These are phyloP conservation scores for Epithemia pelagica DNA, from an alignment of 108 stramenopile genomes.

Conservation along the genomic window DNA sequence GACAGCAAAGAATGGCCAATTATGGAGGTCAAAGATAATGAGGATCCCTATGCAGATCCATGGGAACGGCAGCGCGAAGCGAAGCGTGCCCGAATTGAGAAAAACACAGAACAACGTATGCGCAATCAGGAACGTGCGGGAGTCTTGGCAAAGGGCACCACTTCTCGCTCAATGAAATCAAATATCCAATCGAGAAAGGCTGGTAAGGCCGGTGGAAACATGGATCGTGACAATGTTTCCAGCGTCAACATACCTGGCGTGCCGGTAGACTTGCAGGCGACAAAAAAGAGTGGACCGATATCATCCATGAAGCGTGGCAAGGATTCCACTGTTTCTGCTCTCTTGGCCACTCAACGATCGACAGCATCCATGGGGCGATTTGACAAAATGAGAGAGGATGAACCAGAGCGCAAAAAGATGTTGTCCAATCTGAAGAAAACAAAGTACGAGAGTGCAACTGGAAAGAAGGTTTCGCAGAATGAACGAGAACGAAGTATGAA, in stretches of 20 bases:
- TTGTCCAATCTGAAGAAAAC: constrained; percentile 49
- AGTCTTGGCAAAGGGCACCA: constrained; percentile 54
- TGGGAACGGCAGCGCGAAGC: constrained; percentile 75
- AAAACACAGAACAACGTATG: constrained; percentile 66
- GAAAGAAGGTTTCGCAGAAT: constrained; percentile 36
- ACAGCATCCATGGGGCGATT: constrained; percentile 82
- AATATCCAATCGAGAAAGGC: constrained; percentile 37
- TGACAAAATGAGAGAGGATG: constrained; percentile 75
- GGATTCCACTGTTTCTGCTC: constrained; percentile 51
- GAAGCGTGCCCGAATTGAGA: constrained; percentile 56
- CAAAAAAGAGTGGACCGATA: constrained; percentile 12
- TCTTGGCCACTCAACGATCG: constrained; percentile 69
- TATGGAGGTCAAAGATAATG: constrained; percentile 79
- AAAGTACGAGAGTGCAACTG: constrained; percentile 50
- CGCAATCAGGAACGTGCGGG: constrained; percentile 72
- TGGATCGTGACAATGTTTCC: constrained; percentile 22
- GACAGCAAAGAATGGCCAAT: constrained; percentile 81
- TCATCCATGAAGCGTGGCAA: constrained; percentile 46
- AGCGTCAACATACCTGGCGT: constrained; percentile 43
- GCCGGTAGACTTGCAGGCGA: constrained; percentile 56
- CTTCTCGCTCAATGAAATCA: constrained; percentile 49
- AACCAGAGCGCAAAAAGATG: constrained; percentile 66
- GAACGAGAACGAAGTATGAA: constrained; percentile 64
- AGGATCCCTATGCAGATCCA: constrained; percentile 76
- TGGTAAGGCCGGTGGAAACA: constrained; percentile 42